Conservation (phyloP, 805 yeast species). For the Nematodospora valgi region DNA sequence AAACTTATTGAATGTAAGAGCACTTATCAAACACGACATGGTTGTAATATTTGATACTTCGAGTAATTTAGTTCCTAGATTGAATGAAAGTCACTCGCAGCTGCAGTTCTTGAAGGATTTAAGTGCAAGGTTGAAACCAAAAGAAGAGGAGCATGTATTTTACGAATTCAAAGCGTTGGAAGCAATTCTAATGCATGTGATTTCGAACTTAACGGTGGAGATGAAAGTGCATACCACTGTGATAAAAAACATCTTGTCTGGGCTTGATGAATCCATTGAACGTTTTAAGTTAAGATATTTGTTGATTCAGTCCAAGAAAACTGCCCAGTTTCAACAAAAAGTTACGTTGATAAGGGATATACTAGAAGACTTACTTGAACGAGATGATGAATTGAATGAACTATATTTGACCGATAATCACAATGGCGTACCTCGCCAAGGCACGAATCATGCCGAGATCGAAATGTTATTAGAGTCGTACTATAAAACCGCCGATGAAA, state of each 20-base stretch:
- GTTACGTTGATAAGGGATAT: conserved; percentile 78
- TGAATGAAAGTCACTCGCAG: conserved; percentile 44
- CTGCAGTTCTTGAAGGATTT: conserved; percentile 43
- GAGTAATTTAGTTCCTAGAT: conserved; percentile 35
- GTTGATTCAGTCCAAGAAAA: conserved; percentile 78
- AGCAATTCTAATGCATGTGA: conserved; percentile 76
- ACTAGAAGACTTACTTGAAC: conserved; percentile 79
- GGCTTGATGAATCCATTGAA: conserved; percentile 80
- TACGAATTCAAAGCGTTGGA: conserved; percentile 92
- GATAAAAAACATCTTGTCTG: conserved; percentile 67
- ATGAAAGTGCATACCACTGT: conserved; percentile 80
- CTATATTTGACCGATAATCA: conserved; percentile 68
- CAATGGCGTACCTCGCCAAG: conserved; percentile 42
- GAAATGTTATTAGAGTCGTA: conserved; percentile 90
- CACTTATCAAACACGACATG: conserved; percentile 49
- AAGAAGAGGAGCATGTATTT: conserved; percentile 46
- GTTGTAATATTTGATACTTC: conserved; percentile 45
- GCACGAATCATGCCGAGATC: conserved; percentile 77
- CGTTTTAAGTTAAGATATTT: conserved; percentile 73
- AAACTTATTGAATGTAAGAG: conserved; percentile 47
- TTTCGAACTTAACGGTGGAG: conserved; percentile 77
- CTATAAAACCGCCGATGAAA: conserved; percentile 87
- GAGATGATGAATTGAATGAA: conserved; percentile 82
- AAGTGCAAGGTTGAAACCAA: conserved; percentile 33
- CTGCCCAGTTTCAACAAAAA: conserved; percentile 81